Base-by-base conservation (phyloP, 345 rosid species). In the Psidium friedrichsthalianum region DNA sequence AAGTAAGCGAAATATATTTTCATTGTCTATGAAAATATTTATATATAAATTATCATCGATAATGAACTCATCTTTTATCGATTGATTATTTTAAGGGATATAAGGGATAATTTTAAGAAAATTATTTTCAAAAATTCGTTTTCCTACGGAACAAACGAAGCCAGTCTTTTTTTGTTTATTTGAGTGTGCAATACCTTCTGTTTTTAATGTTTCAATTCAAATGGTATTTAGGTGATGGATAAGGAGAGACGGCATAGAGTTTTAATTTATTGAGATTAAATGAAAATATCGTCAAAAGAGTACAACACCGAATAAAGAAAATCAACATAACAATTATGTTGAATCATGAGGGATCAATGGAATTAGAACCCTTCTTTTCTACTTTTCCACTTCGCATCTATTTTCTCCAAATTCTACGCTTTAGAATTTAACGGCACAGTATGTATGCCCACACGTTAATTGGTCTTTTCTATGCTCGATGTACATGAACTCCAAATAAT, bases 51-150 rank as follows among this genome's bases (percentile, higher is more conserved):
- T 53, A 7, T 15, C 6, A 2, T 54, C 1, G 56, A 54, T 18
- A 3, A 12, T 13, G 36, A 59, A 27, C 27, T 13, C 6, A 13
- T 5, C 0, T 59, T 59, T 59, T 18, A 54, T 54, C 18, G 9
- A 22, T 2, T 54, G 8, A 20, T 20, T 6, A 18, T 18, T 54
- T 54, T 20, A 18, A 54, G 21, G 0, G 74, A 59, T 32, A 59
- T 3, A 27, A 27, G 1, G 3, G 6, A 59, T 27, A 36, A 59
- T 14, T 27, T 59, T 6, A 6, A 3, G 40, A 0, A 61, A 27
- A 3, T 11, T 6, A 13, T 27, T 61, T 59, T 15, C 5, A 14
- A 27, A 59, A 27, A 6, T 2, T 13, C 0, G 0, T 1, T 27
- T 59, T 59, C 6, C 14, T 6, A 13, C 2, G 3, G 27, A 59